Evolutionary conservation across 352 stramenopile genomes (phyloP), one percentile per base, ranked within the genome.

Genomic region (Phytophthora macrochlamydospora): DNA sequence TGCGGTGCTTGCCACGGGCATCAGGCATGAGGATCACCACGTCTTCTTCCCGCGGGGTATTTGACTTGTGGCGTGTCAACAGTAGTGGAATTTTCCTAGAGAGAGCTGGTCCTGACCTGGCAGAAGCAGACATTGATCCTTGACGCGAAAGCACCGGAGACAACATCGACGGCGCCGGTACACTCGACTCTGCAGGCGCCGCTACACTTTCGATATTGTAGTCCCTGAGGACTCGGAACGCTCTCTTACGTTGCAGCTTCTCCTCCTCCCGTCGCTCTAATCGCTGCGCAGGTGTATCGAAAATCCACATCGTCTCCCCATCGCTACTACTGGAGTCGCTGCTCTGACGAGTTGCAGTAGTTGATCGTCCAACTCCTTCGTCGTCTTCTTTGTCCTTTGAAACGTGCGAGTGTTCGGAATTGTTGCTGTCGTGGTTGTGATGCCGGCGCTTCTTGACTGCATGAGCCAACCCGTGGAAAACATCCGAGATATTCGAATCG

Each of bases 401-500:
- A 11, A 58, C 45, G 18, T 59, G 31, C 11, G 31, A 14, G n/a
- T 13, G n/a, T 1, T 70, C 38, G 37, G 40, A 28, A 18, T 60
- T 52, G 46, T 3, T 40, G n/a, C 14, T 58, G 24, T 37, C 72
- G 58, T 12, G 6, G 9, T 53, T 54, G 32, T 75, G 66, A 14
- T 28, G 62, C 30, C 62, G 58, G 11, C 48, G 51, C 52, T 62
- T 75, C 31, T 56, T 67, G n/a, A 92, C 66, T 12, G 79, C 62
- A 11, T 64, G 57, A 9, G 78, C 62, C 32, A 92, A 70, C 30
- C 69, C 75, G 40, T 83, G 67, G 54, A 90, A 87, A 7, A 89
- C 67, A 14, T 81, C 79, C 7, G 73, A 72, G 49, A 92, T 88
- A 33, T 72, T 87, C 24, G 79, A 79, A 66, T 88, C 78, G 58